Base-by-base conservation (phyloP, 129 eudicot species). In the Chrysanthemum seticuspe region DNA sequence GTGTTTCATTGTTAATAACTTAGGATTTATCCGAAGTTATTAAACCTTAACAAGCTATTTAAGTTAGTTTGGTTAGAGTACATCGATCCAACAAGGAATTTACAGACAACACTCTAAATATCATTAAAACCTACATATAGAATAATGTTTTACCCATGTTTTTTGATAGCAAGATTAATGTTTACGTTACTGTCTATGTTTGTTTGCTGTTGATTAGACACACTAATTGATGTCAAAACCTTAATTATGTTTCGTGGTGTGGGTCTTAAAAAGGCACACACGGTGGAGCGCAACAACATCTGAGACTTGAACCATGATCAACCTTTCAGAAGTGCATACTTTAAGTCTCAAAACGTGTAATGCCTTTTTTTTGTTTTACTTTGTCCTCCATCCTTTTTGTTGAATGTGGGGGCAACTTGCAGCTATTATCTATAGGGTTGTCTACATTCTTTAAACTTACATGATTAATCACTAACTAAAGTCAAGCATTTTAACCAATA, bases 391-490 rank as follows among this genome's bases (percentile, higher is more conserved):
- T 44, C 65, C 72, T 55, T 75, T 75, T 54, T 66, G 58, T 44
- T 75, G 31, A 27, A 48, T 47, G 68, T 72, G 76, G 65, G 65
- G 72, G 34, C 63, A 68, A n/a, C n/a, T 76, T 68, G 68, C 40
- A 57, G 60, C 74, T 77, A 76, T 61, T 69, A 50, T 61, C 16
- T 70, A 52, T 70, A 52, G 57, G 27, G 50, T 70, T 77, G 81
- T 70, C 66, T 78, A 78, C 76, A 70, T 70, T 70, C 16, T 34
- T 77, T 61, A 13, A 77, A 60, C 76, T 44, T 18, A 62, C 44
- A 78, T 63, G 61, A 78, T 55, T 64, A 71, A 25, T 44, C 67
- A 44, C 62, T 27, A 71, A 62, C 67, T 44, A 70, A 71, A 64
- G 76, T 70, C 76, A 70, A 62, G 72, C 15, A 77, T 29, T 61